Evolutionary conservation across 371 early-diverging fungal genomes (phyloP), one percentile per base, ranked within the genome.

Genomic region (Smittium culicis): DNA sequence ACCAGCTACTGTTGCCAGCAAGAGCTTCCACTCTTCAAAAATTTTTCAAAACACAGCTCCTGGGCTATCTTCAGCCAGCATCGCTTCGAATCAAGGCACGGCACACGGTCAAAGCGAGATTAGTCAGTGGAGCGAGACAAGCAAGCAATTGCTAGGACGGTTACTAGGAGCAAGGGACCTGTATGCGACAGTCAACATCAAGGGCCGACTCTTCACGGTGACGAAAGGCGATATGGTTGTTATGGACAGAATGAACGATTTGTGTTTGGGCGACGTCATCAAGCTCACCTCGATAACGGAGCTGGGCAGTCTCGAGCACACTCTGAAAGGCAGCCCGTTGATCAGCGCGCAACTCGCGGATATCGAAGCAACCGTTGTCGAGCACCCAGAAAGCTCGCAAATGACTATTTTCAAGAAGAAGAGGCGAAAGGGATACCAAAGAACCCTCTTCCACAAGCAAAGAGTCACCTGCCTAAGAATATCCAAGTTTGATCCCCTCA

Each of bases 131-230:
- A 45, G 45, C 45, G 45, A 45, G 20, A 45, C 45, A 45, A 45
- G 45, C 45, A 63, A 63, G n/a, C 29, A 32, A 77, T 63, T 63
- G 33, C 31, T 63, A 5, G 32, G 35, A 35, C 5, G n/a, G n/a
- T 63, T 63, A 33, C 81, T 30, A 85, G 84, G 66, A 73, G 81
- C 45, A 81, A 80, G 34, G 81, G 2, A 17, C 17, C 63, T 86
- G 76, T 91, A 86, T 74, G 95, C 96, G 20, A 87, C 92, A 35
- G 88, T 91, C 31, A 91, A 93, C 69, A 85, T 97, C 73, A 87
- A 90, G 59, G 87, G 86, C 65, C 86, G 92, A 34, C 93, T 90
- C 14, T 93, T 86, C 77, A 82, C 91, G 66, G 89, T 95, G 30
- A 86, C 90, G 34, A 78, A 86, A 69, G 86, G 91, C 75, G 98